phyloP scores from a whole-genome alignment of 1,284 basidiomycete species.

The Coriolopsis trogii region DNA sequence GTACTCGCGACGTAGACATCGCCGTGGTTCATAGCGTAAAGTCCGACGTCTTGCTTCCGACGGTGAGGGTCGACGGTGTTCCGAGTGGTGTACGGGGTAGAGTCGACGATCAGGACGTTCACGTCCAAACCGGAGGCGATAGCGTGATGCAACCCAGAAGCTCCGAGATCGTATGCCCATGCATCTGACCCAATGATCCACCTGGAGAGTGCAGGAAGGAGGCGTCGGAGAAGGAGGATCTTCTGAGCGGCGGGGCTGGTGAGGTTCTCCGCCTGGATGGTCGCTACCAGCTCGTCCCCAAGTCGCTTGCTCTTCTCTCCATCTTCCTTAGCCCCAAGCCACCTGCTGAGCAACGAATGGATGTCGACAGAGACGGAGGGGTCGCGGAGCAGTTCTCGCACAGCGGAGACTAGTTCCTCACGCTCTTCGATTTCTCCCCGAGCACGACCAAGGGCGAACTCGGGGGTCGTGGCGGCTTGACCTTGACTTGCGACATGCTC shows the following conservation, averaged over 20 bases:
- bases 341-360: slow-evolving; percentile 75
- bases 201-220: slow-evolving; percentile 71
- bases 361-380: slow-evolving; percentile 54
- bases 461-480: slow-evolving; percentile 81
- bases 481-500: slow-evolving; percentile 71
- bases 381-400: slow-evolving; percentile 62
- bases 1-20: slow-evolving; percentile 96
- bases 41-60: slow-evolving; percentile 90
- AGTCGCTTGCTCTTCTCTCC: slow-evolving; percentile 58
- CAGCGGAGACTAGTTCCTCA: slow-evolving; percentile 60
- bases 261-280: slow-evolving; percentile 50
- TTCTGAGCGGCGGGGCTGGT: slow-evolving; percentile 51
- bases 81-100: slow-evolving; percentile 82
- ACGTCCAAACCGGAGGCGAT: slow-evolving; percentile 90
- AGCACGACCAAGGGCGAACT: slow-evolving; percentile 92
- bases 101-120: slow-evolving; percentile 97
- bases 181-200: slow-evolving; percentile 99
- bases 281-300: slow-evolving; percentile 61
- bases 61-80: slow-evolving; percentile 71
- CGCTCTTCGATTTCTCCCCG: slow-evolving; percentile 81
- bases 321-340: slow-evolving; percentile 75
- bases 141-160: slow-evolving; percentile 95
- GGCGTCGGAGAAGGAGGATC: slow-evolving; percentile 60
- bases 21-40: slow-evolving; percentile 99
- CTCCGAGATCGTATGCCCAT: slow-evolving; percentile 96